Percentiles rank a stretch among this genome's conserved stretches.
Conservation (phyloP, 371 early-diverging fungal species). For the Ordospora pajunii region DNA sequence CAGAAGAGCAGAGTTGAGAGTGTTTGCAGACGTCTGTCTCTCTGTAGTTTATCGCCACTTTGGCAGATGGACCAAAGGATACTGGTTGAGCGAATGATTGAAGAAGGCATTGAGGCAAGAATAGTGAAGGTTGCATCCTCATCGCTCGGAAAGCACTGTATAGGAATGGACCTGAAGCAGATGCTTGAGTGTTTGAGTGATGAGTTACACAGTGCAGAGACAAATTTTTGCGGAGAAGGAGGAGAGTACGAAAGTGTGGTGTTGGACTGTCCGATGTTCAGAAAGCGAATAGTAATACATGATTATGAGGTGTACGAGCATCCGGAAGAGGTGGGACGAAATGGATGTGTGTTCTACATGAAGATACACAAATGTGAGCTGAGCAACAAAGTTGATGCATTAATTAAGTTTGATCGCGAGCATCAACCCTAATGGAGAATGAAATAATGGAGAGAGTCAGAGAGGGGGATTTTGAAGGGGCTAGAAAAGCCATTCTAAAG, state of each 20-base stretch:
- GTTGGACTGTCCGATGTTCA: constrained; percentile 87
- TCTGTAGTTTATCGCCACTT: constrained; percentile 75
- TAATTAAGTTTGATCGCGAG: too few relatives aligned
- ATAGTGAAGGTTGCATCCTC: constrained; percentile 87
- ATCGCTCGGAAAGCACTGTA: constrained; percentile 33
- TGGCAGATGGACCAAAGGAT: constrained; percentile 80
- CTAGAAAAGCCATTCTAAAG: neutral
- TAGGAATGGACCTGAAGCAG: constrained; percentile 36
- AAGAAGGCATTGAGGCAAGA: constrained; percentile 69
- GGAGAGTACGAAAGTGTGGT: constrained; percentile 96
- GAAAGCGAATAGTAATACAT: constrained; percentile 64
- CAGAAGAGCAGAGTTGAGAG: constrained; percentile 88
- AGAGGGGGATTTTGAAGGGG: neutral
- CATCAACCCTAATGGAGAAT: neutral
- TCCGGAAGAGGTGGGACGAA: constrained; percentile 35
- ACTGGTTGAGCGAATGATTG: constrained; percentile 81
- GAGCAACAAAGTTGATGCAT: too few relatives aligned
- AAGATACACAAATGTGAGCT: neutral
- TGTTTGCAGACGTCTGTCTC: constrained; percentile 72
- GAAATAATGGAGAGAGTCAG: neutral
- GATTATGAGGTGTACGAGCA: constrained; percentile 8
- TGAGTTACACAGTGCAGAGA: constrained; percentile 62
- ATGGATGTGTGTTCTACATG: constrained; percentile 38
- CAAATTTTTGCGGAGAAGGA: constrained; percentile 94
- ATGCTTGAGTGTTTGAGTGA: constrained; percentile 24